Evolutionary conservation across 371 early-diverging fungal genomes (phyloP).

Genomic region (Lichtheimia ramosa): DNA sequence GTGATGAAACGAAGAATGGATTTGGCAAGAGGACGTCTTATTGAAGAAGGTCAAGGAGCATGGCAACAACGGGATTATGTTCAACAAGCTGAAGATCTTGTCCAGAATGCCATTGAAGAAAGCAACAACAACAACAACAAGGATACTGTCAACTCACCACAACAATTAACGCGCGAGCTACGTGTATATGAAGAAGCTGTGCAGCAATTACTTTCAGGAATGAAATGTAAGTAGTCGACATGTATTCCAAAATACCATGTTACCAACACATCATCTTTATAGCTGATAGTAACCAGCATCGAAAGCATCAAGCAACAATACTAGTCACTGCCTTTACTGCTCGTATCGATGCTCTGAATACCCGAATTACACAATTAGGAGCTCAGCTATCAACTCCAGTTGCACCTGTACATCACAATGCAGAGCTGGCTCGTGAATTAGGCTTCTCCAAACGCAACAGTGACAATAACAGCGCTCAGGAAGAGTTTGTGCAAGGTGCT

Average conservation of each 20-base stretch:
- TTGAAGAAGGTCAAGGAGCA: conserved; percentile 8
- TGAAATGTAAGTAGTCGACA: conserved; percentile 47
- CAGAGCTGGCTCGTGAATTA: conserved; percentile 40
- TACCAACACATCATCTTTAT: not conserved
- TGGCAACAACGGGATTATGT: conserved; percentile 39
- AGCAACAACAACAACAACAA: not conserved
- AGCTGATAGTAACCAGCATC: conserved; percentile 56
- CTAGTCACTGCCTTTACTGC: conserved; percentile 49
- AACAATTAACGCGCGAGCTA: conserved; percentile 30
- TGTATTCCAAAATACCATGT: no score
- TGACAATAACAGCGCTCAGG: not conserved
- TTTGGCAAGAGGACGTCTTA: conserved; percentile 29
- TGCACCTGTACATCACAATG: conserved; percentile 27
- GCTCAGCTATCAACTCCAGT: conserved; percentile 32
- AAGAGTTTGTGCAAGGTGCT: not conserved
- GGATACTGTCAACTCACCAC: conserved; percentile 4
- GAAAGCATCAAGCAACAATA: conserved; percentile 51
- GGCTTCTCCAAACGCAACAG: conserved; percentile 19
- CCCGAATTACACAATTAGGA: conserved; percentile 27
- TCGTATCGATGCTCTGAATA: conserved; percentile 48
- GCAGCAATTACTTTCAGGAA: conserved; percentile 56
- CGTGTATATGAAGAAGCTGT: conserved; percentile 59
- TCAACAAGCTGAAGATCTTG: conserved; percentile 41
- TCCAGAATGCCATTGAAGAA: conserved; percentile 19
- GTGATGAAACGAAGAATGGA: conserved; percentile 72